Evolutionary conservation across 2,329 filamentous ascomycete species (phyloP).

Genomic region (Microdochium paspali): DNA sequence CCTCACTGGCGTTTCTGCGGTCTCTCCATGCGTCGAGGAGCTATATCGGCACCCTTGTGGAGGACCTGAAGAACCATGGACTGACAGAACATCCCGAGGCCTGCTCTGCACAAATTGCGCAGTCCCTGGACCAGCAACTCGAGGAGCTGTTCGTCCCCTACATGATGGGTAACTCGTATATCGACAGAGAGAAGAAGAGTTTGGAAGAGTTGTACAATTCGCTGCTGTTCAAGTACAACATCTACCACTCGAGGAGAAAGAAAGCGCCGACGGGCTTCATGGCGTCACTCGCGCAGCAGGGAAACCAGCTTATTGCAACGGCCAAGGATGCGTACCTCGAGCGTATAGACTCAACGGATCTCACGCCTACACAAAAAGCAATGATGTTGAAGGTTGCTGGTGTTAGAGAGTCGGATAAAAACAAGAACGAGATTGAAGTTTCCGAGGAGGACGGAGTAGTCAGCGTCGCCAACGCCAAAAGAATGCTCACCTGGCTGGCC

Average conservation of each 20-base stretch:
- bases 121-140: slow-evolving; percentile 63
- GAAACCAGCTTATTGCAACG: slow-evolving; percentile 77
- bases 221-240: slow-evolving; percentile 88
- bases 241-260: slow-evolving; percentile 84
- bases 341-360: slow-evolving; percentile 77
- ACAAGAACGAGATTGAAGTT: slow-evolving; percentile 82
- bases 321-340: slow-evolving; percentile 89
- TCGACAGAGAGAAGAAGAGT: slow-evolving; percentile 58
- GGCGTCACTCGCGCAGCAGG: slow-evolving; percentile 80
- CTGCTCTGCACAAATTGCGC: slow-evolving; percentile 75
- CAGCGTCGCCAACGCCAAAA: slow-evolving; percentile 80
- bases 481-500: slow-evolving; percentile 96
- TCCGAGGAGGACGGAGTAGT: slow-evolving; percentile 81
- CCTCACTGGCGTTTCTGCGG: slow-evolving; percentile 82
- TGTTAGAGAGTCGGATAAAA: slow-evolving; percentile 63
- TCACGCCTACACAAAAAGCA: slow-evolving; percentile 78
- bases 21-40: slow-evolving; percentile 83
- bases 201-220: slow-evolving; percentile 82
- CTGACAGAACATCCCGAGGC: slow-evolving; percentile 92
- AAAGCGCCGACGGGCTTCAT: slow-evolving; percentile 89
- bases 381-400: slow-evolving; percentile 88
- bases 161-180: slow-evolving; percentile 59
- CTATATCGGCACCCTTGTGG: slow-evolving; percentile 79
- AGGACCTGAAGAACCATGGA: slow-evolving; percentile 89
- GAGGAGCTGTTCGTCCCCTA: slow-evolving; percentile 71